Evolutionary conservation across 2,329 filamentous ascomycete genomes (phyloP).

Genomic region (Dactylellina drechsleri): DNA sequence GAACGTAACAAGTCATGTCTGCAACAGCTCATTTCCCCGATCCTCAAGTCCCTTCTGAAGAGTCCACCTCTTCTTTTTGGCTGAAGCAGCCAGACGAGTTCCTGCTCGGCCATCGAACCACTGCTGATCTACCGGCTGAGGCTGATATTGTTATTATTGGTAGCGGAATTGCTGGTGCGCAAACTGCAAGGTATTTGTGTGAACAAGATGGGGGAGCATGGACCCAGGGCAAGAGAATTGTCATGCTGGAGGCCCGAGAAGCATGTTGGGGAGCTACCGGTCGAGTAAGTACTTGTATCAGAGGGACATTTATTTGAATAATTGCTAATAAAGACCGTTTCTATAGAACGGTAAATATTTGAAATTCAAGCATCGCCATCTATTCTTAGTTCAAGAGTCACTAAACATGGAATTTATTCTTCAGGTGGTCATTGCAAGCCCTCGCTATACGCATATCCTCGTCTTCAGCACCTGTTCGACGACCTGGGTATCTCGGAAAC

Average conservation of each 20-base stretch:
- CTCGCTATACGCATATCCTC: conserved; percentile 70
- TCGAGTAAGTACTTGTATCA: conserved; percentile 60
- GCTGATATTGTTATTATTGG: conserved; percentile 78
- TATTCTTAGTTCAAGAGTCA: conserved; percentile 1
- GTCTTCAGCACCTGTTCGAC: conserved; percentile 66
- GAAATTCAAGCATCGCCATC: background rate
- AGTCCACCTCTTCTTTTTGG: conserved; percentile 77
- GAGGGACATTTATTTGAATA: background rate
- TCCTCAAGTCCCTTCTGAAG: conserved; percentile 69
- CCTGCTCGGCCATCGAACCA: conserved; percentile 75
- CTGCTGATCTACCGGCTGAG: conserved; percentile 69
- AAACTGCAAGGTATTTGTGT: conserved; percentile 72
- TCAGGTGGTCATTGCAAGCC: conserved; percentile 81
- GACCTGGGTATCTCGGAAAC: conserved; percentile 55
- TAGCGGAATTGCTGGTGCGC: conserved; percentile 79
- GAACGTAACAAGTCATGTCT: conserved; percentile 16
- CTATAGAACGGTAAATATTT: conserved; percentile 32
- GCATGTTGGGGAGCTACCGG: conserved; percentile 86
- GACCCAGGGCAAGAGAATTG: conserved; percentile 65
- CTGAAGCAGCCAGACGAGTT: conserved; percentile 73
- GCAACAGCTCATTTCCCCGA: conserved; percentile 46
- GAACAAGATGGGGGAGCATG: conserved; percentile 63
- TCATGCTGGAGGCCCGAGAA: conserved; percentile 81
- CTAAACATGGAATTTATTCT: conserved; percentile 5
- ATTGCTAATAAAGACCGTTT: conserved; percentile 9